Evolutionary conservation across 1,139 yeast genomes (phyloP), one percentile per base, ranked within the genome.

Genomic region (Hyphopichia pseudoburtonii): DNA sequence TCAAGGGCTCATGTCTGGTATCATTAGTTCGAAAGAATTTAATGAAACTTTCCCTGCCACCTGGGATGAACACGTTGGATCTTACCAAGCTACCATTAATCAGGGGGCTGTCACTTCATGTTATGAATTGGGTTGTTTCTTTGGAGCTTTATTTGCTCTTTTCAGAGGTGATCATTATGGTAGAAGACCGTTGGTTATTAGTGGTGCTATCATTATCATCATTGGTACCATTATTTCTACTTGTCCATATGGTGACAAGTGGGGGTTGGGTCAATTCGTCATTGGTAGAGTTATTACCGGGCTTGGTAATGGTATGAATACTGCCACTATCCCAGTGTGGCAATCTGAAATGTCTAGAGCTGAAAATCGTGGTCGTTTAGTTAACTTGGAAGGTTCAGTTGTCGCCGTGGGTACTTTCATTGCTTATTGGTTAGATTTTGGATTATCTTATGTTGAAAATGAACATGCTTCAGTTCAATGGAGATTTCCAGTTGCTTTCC

Each of bases 1-100:
- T 58, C 90, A 84, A 60, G 90, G 92, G 55, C 73, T 84, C 40
- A 80, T 82, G 86, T 76, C 85, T 16, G 85, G 86, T 56, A 62
- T 80, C 41, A 79, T 82, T 47, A 78, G 85, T 23, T 83, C 84
- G 39, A 62, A 60, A 0, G 73, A 78, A 47, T 83, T 83, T 51
- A 70, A 73, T 49, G 43, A 59, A 4, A 81, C 74, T 42, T 82
- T 82, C 54, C 84, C 85, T 9, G 73, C 76, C 5, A 74, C 80
- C 18, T 50, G 48, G 34, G 48, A 44, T 25, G 47, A 42, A 24
- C 44, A 56, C 30, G 57, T 55, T 19, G 43, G 48, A 34, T 49
- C 48, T 38, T 63, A 64, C 37, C 55, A 54, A 28, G 58, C 75
- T 19, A 65, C 73, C 10, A 73, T 73, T 35, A 65, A 75, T 33